These are phyloP conservation scores for Spiromastix sp. DNA, from an alignment of 2,329 filamentous ascomycete species.

Conservation along the genomic window DNA sequence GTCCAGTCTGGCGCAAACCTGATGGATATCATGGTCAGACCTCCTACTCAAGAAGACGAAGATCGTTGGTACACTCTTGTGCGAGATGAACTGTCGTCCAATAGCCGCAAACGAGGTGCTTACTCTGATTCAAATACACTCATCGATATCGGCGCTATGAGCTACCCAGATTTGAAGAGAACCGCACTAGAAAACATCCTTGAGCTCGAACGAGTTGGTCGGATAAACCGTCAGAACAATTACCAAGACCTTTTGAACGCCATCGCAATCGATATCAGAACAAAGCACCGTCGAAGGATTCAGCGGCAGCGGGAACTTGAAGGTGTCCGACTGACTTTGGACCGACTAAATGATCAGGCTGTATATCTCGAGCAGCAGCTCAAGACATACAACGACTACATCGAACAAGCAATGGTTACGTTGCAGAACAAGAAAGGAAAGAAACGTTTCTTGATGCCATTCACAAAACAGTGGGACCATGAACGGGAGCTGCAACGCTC, in stretches of 20 bases:
- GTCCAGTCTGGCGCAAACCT: slow-evolving; percentile 85
- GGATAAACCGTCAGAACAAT: slow-evolving; percentile 75
- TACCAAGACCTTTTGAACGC: slow-evolving; percentile 98
- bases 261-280: slow-evolving; percentile 91
- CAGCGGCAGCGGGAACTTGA: slow-evolving; percentile 89
- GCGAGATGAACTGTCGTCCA: slow-evolving; percentile 66
- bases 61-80: slow-evolving; percentile 75
- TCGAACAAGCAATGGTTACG: slow-evolving; percentile 96
- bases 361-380: slow-evolving; percentile 88
- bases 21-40: slow-evolving; percentile 91
- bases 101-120: slow-evolving; percentile 63
- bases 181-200: slow-evolving; percentile 92
- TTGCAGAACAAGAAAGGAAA: slow-evolving; percentile 95
- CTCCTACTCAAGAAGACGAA: slow-evolving; percentile 78
- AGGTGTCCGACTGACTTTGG: slow-evolving; percentile 37
- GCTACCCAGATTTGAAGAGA: slow-evolving; percentile 84
- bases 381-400: slow-evolving; percentile 98
- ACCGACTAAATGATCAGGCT: slow-evolving; percentile 51
- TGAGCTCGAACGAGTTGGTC: slow-evolving; percentile 72
- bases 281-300: slow-evolving; percentile 85
- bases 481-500: slow-evolving; percentile 88
- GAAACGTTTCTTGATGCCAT: slow-evolving; percentile 87
- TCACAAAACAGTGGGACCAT: slow-evolving; percentile 98
- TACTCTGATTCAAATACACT: slow-evolving; percentile 78
- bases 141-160: slow-evolving; percentile 80